Evolutionary conservation across 208 protist genomes (phyloP).

Genomic region (Trypanosomatidae sp.): DNA sequence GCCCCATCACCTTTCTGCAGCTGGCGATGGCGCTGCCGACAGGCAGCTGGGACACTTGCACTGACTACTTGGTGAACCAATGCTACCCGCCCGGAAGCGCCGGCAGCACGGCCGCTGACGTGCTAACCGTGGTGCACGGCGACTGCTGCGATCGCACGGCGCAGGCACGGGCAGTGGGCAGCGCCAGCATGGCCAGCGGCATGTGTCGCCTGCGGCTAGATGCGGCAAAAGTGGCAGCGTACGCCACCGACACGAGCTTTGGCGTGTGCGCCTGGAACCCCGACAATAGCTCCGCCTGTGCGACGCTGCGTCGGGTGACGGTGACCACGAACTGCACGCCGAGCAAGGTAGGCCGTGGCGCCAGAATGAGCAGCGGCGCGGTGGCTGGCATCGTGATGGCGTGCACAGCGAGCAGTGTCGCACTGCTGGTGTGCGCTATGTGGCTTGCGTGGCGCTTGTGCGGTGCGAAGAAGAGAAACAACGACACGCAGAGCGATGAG

Average conservation of each 20-base stretch:
- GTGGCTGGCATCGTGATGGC: slow-evolving; percentile 39
- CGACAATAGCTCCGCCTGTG: slow-evolving; percentile 34
- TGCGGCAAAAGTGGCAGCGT: slow-evolving; percentile 13
- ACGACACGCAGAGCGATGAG: slow-evolving; percentile 6
- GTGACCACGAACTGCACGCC: slow-evolving; percentile 26
- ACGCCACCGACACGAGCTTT: slow-evolving; percentile 31
- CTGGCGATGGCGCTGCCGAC: slow-evolving; percentile 25
- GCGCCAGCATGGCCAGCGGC: slow-evolving; percentile 20
- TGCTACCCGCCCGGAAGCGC: slow-evolving; percentile 29
- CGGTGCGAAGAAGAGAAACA: background rate
- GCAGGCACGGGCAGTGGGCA: slow-evolving; percentile 31
- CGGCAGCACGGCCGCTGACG: slow-evolving; percentile 1
- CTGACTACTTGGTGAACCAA: slow-evolving; percentile 15
- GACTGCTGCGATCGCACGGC: slow-evolving; percentile 41
- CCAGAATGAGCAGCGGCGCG: slow-evolving; percentile 26
- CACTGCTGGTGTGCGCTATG: slow-evolving; percentile 26
- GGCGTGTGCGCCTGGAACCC: slow-evolving; percentile 52
- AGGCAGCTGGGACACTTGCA: slow-evolving; percentile 32
- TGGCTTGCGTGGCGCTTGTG: slow-evolving; percentile 31
- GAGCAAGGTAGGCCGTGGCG: background rate
- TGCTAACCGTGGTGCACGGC: slow-evolving; percentile 39
- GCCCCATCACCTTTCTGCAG: slow-evolving; percentile 26
- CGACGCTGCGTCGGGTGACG: slow-evolving; percentile 31
- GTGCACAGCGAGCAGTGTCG: slow-evolving; percentile 24
- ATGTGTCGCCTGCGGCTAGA: slow-evolving; percentile 37